These are phyloP conservation scores for Clitopilus passeckerianus DNA, from an alignment of 768 basidiomycete genomes.

Conservation along the genomic window DNA sequence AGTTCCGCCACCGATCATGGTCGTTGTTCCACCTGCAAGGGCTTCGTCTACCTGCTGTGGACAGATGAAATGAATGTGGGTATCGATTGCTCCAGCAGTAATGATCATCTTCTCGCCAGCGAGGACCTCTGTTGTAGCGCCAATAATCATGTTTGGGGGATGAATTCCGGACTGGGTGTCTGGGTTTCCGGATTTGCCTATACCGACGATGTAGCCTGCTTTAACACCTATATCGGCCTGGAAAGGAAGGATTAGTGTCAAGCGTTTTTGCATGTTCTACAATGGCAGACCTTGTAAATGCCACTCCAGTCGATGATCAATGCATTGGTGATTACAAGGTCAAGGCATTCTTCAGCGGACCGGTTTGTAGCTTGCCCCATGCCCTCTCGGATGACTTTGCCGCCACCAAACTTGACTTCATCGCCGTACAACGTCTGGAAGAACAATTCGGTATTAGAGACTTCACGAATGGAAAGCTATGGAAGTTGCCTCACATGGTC, in stretches of 20 bases:
- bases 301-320: constrained; percentile 93
- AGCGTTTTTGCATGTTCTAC: too few relatives aligned
- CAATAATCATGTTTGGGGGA: constrained; percentile 61
- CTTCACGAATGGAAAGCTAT: background rate
- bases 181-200: constrained; percentile 98
- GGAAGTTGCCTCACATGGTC: constrained; percentile 52
- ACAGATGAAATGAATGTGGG: constrained; percentile 93
- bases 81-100: constrained; percentile 91
- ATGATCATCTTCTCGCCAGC: constrained; percentile 93
- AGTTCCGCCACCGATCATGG: constrained; percentile 94
- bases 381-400: constrained; percentile 92
- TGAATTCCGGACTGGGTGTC: constrained; percentile 85
- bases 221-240: constrained; percentile 96
- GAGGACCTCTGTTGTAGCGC: constrained; percentile 91
- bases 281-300: constrained; percentile 76
- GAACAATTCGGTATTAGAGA: background rate
- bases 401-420: constrained; percentile 97
- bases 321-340: constrained; percentile 94
- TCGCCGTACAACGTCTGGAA: constrained; percentile 84
- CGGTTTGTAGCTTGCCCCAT: constrained; percentile 90
- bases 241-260: background rate
- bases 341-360: constrained; percentile 63
- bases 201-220: constrained; percentile 72
- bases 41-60: constrained; percentile 90
- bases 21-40: constrained; percentile 79